These are phyloP conservation scores for Sideroxylon spinosum DNA, from an alignment of 179 eudicot species.

Conservation along the genomic window DNA sequence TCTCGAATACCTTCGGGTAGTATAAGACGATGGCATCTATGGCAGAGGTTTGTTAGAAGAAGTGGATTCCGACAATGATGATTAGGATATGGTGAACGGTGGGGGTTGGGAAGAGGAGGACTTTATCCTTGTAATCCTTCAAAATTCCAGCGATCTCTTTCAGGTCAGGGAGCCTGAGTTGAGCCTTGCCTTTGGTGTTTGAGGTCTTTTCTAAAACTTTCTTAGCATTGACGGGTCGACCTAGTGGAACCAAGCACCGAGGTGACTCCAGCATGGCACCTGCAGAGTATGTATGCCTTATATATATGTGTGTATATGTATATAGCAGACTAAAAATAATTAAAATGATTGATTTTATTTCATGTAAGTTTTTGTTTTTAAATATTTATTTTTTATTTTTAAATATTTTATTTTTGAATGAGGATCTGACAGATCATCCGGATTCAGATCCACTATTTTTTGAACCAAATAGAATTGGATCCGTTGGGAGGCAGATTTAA, in stretches of 20 bases:
- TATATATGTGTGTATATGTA: no score
- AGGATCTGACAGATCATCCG: no score
- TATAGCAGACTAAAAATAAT: no score
- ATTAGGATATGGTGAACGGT: constrained; percentile 33
- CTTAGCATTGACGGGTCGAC: constrained; percentile 39
- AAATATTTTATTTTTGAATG: no score
- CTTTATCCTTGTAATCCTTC: constrained; percentile 31
- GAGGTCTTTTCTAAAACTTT: constrained; percentile 36
- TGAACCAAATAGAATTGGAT: no score
- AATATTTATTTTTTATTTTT: no score
- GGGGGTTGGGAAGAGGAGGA: constrained; percentile 33
- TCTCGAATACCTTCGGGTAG: constrained; percentile 34
- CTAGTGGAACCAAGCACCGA: constrained; percentile 43
- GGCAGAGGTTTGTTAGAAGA: constrained; percentile 44
- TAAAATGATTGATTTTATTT: no score
- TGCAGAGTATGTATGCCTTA: no score
- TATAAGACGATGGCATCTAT: constrained; percentile 42
- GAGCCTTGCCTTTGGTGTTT: constrained; percentile 30
- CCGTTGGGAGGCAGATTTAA: no score
- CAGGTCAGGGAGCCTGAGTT: constrained; percentile 29
- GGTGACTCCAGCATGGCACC: constrained; percentile 52
- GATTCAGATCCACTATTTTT: no score
- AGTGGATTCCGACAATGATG: constrained; percentile 37
- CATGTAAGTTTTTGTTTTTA: no score
- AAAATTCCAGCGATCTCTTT: constrained; percentile 41